A percentile compares a stretch with the other conserved stretches of the same genome.
phyloP scores from a whole-genome alignment of 768 basidiomycete species.

The Suillus americanus region DNA sequence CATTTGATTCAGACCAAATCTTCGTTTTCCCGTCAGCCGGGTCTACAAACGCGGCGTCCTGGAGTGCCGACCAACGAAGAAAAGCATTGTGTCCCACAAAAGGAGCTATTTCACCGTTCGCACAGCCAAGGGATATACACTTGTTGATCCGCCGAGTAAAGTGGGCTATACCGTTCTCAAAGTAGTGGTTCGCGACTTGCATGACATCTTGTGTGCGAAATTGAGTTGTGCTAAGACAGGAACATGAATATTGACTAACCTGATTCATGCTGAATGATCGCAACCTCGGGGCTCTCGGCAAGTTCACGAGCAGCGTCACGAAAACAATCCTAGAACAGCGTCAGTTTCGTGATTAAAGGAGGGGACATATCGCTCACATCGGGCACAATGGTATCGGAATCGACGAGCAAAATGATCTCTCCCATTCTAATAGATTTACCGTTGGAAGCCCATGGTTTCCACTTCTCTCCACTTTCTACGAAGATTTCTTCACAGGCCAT shows the following conservation, averaged over 20 bases:
- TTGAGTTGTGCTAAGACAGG: neutral
- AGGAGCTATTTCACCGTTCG: constrained; percentile 68
- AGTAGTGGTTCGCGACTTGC: constrained; percentile 82
- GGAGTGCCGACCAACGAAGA: constrained; percentile 80
- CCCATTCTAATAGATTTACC: constrained; percentile 74
- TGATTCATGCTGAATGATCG: constrained; percentile 85
- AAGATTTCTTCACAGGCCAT: constrained; percentile 75
- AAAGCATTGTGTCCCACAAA: constrained; percentile 85
- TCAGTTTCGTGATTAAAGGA: neutral
- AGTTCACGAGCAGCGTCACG: constrained; percentile 83
- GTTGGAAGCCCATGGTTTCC: constrained; percentile 77
- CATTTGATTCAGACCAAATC: constrained; percentile 83
- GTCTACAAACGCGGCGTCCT: constrained; percentile 76
- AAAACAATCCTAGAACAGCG: constrained; percentile 63
- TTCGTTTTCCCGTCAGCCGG: constrained; percentile 61
- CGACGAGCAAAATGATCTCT: constrained; percentile 76
- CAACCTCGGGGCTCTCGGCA: constrained; percentile 73
- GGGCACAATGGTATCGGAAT: constrained; percentile 78
- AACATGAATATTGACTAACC: constrained; percentile 36
- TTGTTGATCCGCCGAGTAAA: constrained; percentile 83
- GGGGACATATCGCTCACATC: constrained; percentile 41
- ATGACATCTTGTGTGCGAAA: constrained; percentile 56
- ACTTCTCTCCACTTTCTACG: constrained; percentile 53
- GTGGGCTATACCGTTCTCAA: constrained; percentile 83
- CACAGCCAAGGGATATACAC: constrained; percentile 69